Base-by-base conservation (phyloP, 768 basidiomycete genomes). In the Kwoniella dendrophila region DNA sequence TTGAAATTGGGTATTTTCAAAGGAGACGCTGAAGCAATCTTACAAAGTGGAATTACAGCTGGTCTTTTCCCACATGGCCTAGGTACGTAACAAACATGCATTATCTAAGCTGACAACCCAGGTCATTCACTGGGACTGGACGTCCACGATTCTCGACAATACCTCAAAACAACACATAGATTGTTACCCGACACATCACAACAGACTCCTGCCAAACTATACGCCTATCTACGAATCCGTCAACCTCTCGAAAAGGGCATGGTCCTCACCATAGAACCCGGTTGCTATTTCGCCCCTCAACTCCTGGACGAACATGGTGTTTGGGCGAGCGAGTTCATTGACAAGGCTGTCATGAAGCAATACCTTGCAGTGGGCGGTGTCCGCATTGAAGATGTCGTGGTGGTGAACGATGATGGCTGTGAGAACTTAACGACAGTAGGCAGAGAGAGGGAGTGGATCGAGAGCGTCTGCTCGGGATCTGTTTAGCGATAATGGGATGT, bases 31-130 rank as follows among this genome's bases (percentile, higher is more conserved):
- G 67, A 74, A 8, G 68, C 72, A 36, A 86, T 97, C 58, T 82
- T 96, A 6, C 84, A 84, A 18, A 87, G 87, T 4, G 93, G 92
- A 0, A 80, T 90, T 43, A 87, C 87, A 64, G 81, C 87, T 1
- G 90, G 91, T 0, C 97, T 97, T 83, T 97, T 90, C 84, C 94
- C 94, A 10, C 94, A 97, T 73, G 95, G 94, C 2, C 81, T 82
- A 12, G 82, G 81, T 74, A 50, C 56, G 68, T 63, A 10, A 32
- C 27, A 26, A 7, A 29, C 22, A n/a, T 24, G 29, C n/a, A 20
- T 3, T 41, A 40, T 56, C 45, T 24, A 3, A 27, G 11, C 26
- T 63, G 33, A 41, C 55, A 20, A 27, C 14, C 4, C 89, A 38
- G 92, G 92, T 0, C 94, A 97, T 75, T 89, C 89, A 5, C 82